Conservation (phyloP, 257 asterid species). For the Misopates orontium region DNA sequence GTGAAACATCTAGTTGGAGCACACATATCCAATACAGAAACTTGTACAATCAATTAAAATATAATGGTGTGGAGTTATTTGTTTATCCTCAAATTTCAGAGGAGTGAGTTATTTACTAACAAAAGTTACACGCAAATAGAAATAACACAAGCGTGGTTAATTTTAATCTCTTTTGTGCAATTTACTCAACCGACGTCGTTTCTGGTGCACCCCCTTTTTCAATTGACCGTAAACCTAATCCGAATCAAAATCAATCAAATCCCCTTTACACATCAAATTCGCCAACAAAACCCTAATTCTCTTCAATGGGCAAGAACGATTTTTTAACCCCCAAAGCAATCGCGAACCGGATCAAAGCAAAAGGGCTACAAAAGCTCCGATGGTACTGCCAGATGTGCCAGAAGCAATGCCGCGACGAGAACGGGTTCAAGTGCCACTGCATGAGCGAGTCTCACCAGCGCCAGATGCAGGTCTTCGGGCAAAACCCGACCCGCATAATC, state of each 20-base stretch:
- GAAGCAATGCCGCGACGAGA: conserved; percentile 92
- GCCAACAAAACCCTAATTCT: not conserved
- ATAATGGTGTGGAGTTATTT: too few species aligned
- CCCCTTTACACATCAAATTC: conserved; percentile 1
- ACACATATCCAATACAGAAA: too few species aligned
- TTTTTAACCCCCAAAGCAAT: conserved; percentile 92
- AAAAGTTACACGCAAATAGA: too few species aligned
- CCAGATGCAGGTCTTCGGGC: conserved; percentile 92
- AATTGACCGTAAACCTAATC: too few species aligned
- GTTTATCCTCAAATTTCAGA: too few species aligned
- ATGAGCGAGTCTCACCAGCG: conserved; percentile 96
- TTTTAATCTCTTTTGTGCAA: too few species aligned
- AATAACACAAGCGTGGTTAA: too few species aligned
- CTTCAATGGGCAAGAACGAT: conserved; percentile 76
- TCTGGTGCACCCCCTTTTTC: too few species aligned
- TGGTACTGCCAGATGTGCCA: conserved; percentile 99
- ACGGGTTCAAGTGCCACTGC: conserved; percentile 95
- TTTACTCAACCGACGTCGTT: too few species aligned
- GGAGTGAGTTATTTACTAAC: too few species aligned
- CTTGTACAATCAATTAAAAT: too few species aligned
- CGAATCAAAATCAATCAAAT: conserved; percentile 7
- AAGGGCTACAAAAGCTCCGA: conserved; percentile 84
- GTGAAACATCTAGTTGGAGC: too few species aligned
- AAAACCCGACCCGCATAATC: conserved; percentile 68
- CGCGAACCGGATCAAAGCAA: conserved; percentile 81